phyloP scores from a whole-genome alignment of 768 basidiomycete genomes.

The Tylopilus sp. region DNA sequence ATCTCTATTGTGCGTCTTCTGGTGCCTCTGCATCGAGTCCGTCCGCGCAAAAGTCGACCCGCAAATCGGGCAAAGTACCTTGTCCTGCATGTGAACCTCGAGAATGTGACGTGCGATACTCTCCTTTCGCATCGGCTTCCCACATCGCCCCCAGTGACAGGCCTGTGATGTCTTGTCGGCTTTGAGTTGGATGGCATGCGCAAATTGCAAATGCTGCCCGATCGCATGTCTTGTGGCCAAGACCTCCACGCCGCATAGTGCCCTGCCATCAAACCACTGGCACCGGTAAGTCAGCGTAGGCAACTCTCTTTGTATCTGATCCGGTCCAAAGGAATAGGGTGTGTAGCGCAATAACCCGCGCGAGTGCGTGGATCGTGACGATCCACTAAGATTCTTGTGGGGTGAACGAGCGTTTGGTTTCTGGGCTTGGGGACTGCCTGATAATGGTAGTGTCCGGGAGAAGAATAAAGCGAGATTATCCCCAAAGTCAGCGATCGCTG shows the following conservation, averaged over 20 bases:
- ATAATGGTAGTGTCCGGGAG: not conserved
- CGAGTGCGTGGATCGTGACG: too few relatives aligned
- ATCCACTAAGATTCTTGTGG: not conserved
- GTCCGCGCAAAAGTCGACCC: slow-evolving; percentile 19
- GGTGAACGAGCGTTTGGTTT: not conserved
- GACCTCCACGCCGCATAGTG: not conserved
- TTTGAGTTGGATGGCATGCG: slow-evolving; percentile 7
- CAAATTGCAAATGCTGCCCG: slow-evolving; percentile 6
- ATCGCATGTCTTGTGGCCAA: slow-evolving; percentile 10
- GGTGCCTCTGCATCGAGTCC: slow-evolving; percentile 26
- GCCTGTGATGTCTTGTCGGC: slow-evolving; percentile 3
- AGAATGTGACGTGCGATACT: slow-evolving; percentile 27
- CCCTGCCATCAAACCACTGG: slow-evolving; percentile 6
- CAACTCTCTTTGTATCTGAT: not conserved
- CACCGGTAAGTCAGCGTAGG: not conserved
- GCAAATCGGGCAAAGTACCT: slow-evolving; percentile 17
- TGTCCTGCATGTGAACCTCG: slow-evolving; percentile 21
- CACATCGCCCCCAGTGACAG: slow-evolving; percentile 20
- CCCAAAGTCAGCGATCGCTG: not conserved
- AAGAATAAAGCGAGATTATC: not conserved
- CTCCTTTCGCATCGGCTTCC: slow-evolving; percentile 21
- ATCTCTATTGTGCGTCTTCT: slow-evolving; percentile 1
- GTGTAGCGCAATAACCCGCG: not conserved
- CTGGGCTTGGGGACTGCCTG: not conserved
- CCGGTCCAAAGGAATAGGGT: slow-evolving; percentile 3